phyloP scores from a whole-genome alignment of 202 grass and related monocot genomes.

The Zoysia matrella region DNA sequence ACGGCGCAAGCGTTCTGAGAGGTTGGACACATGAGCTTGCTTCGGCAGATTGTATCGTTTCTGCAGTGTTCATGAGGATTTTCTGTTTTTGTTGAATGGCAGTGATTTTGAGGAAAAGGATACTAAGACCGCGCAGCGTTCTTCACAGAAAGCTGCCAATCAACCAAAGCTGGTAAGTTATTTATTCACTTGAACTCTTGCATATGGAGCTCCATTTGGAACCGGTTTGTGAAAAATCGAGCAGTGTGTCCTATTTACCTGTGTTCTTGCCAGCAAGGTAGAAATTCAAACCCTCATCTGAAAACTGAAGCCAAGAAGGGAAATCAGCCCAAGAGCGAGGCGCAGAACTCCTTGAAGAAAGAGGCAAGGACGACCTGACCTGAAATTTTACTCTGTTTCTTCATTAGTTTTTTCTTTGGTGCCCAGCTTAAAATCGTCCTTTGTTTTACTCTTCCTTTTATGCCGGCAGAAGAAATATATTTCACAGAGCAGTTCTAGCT shows the following conservation, averaged over 20 bases:
- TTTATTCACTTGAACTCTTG: background rate
- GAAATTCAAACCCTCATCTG: constrained; percentile 44
- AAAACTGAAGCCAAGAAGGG: constrained; percentile 51
- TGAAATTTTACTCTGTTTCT: constrained; percentile 10
- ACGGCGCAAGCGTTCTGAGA: constrained; percentile 71
- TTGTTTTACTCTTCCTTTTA: background rate
- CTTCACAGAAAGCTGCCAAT: constrained; percentile 51
- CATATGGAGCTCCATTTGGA: background rate
- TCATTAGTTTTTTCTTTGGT: background rate
- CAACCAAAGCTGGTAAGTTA: constrained; percentile 54
- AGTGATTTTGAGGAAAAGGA: constrained; percentile 68
- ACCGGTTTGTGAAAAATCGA: constrained; percentile 1
- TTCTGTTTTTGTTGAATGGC: constrained; percentile 34
- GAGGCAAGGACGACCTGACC: constrained; percentile 57
- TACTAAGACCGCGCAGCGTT: constrained; percentile 35
- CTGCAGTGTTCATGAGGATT: background rate
- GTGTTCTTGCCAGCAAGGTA: constrained; percentile 55
- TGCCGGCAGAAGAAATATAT: background rate
- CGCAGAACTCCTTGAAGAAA: constrained; percentile 67
- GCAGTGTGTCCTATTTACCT: constrained; percentile 15
- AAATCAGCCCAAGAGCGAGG: constrained; percentile 41
- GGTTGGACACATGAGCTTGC: constrained; percentile 40
- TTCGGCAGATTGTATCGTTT: constrained; percentile 12
- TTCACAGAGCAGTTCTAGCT: background rate
- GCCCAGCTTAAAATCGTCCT: background rate